Evolutionary conservation across 371 early-diverging fungal genomes (phyloP), one percentile per base, ranked within the genome.

Genomic region (Mortierella sp.): DNA sequence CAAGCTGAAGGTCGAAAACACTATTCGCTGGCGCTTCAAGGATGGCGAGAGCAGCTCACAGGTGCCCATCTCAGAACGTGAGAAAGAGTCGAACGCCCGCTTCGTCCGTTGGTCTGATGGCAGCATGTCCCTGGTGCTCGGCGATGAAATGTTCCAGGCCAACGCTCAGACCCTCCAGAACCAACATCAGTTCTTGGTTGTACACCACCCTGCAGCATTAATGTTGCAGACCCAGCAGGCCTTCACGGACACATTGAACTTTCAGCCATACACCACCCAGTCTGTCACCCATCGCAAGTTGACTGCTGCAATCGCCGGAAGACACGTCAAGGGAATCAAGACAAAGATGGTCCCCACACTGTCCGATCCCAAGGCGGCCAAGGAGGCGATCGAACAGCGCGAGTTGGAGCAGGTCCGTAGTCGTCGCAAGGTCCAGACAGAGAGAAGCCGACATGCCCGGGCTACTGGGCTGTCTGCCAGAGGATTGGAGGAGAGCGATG

Each of bases 91-190:
- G 24, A 96, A 97, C 74, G 92, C 95, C 0, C 91, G 93, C 11
- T 80, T 96, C 41, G 92, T 97, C 4, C 89, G 92, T 52, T 97
- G 97, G 97, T 93, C 94, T 26, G 96, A 97, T 77, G 94, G 93
- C 22, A 83, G 90, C 26, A 86, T 89, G 75, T 95, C 96, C 0
- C 79, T 97, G 8, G 86, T 94, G 45, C 79, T 97, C 44, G 96
- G 95, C 37, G 89, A 90, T 29, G 96, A 97, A 72, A 86, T 92
- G 68, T 96, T 94, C 85, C 95, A 94, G 76, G 92, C 93, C 22
- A 83, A 85, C 22, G 76, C 86, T 34, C 91, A 92, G 37, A 73
- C 88, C 1, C 87, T 91, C 68, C 79, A 79, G 5, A 80, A 86
- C 47, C 86, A 90, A 58, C 92, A 95, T 64, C 90, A 91, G 37